Conservation (phyloP, 129 eudicot species). For the Arctium lappa region DNA sequence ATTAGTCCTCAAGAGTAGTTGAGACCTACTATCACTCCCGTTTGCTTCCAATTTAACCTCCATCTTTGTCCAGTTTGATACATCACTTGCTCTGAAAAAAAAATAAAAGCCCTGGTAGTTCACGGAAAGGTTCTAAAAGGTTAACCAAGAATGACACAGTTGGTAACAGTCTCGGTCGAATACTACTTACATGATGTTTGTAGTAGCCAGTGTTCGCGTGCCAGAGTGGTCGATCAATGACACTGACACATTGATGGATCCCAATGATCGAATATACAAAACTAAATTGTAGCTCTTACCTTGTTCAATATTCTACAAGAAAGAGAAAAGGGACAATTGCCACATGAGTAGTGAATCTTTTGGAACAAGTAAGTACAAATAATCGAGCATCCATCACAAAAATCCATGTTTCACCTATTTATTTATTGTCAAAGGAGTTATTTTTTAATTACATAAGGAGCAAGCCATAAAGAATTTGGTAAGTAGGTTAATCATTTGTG, state of each 20-base stretch:
- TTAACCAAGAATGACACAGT: not conserved
- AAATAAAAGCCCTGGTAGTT: not conserved
- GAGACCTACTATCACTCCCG: slow-evolving; percentile 54
- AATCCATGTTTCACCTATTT: too few relatives aligned
- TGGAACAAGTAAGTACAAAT: not conserved
- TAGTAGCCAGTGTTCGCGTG: slow-evolving; percentile 50
- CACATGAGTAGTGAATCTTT: not conserved
- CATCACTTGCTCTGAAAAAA: slow-evolving; percentile 55
- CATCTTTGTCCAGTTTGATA: slow-evolving; percentile 69
- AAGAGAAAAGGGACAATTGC: not conserved
- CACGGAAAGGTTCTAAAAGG: not conserved
- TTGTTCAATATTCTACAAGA: slow-evolving; percentile 79
- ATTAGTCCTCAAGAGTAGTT: slow-evolving; percentile 55
- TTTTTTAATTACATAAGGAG: too few relatives aligned
- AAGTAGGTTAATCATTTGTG: too few relatives aligned
- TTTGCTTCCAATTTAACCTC: slow-evolving; percentile 58
- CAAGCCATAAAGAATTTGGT: too few relatives aligned
- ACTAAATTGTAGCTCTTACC: slow-evolving; percentile 79
- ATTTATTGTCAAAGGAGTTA: too few relatives aligned
- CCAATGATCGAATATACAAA: slow-evolving; percentile 53
- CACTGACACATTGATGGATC: slow-evolving; percentile 42
- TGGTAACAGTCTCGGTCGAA: not conserved
- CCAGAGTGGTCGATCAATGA: slow-evolving; percentile 61
- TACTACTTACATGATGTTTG: slow-evolving; percentile 50
- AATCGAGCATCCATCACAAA: too few relatives aligned